Conservation (phyloP, 2,329 filamentous ascomycete genomes). For the Cercospora berteroae region DNA sequence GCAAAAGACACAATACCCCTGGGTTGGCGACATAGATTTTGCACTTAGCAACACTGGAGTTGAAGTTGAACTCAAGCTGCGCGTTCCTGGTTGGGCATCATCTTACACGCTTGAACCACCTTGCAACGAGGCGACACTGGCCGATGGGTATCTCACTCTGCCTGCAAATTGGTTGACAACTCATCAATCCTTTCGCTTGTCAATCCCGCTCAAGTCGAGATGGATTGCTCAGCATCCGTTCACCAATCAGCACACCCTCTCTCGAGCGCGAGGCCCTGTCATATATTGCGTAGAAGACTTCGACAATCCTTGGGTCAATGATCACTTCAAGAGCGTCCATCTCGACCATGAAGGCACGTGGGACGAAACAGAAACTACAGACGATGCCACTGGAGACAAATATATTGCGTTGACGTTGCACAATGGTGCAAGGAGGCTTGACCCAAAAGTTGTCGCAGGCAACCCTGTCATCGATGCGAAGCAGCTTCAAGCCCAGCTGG, state of each 20-base stretch:
- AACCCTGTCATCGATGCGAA: slow-evolving; percentile 4
- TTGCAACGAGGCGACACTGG: slow-evolving; percentile 34
- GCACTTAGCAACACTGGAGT: slow-evolving; percentile 37
- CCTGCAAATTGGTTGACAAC: slow-evolving; percentile 42
- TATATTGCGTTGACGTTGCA: slow-evolving; percentile 35
- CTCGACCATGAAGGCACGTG: slow-evolving; percentile 17
- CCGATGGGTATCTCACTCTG: slow-evolving; percentile 54
- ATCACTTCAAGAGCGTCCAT: slow-evolving; percentile 51
- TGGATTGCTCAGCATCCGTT: slow-evolving; percentile 56
- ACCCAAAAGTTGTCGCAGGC: neutral
- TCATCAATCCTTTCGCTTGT: slow-evolving; percentile 47
- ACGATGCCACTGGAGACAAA: slow-evolving; percentile 29
- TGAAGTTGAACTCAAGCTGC: slow-evolving; percentile 47
- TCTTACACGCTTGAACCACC: slow-evolving; percentile 40
- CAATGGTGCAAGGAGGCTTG: slow-evolving; percentile 20
- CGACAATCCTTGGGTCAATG: slow-evolving; percentile 56
- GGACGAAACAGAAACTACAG: slow-evolving; percentile 23
- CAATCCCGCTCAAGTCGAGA: slow-evolving; percentile 49
- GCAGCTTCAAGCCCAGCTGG: neutral
- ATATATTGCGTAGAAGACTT: slow-evolving; percentile 61
- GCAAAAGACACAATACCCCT: slow-evolving; percentile 58
- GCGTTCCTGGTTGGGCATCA: slow-evolving; percentile 56
- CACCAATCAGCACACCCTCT: slow-evolving; percentile 55
- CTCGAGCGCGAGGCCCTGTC: slow-evolving; percentile 57
- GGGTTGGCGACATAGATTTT: slow-evolving; percentile 54